A percentile compares a stretch with the other conserved stretches of the same genome.
Conservation (phyloP, 2,329 filamentous ascomycete genomes). For the Fusarium paranaense region DNA sequence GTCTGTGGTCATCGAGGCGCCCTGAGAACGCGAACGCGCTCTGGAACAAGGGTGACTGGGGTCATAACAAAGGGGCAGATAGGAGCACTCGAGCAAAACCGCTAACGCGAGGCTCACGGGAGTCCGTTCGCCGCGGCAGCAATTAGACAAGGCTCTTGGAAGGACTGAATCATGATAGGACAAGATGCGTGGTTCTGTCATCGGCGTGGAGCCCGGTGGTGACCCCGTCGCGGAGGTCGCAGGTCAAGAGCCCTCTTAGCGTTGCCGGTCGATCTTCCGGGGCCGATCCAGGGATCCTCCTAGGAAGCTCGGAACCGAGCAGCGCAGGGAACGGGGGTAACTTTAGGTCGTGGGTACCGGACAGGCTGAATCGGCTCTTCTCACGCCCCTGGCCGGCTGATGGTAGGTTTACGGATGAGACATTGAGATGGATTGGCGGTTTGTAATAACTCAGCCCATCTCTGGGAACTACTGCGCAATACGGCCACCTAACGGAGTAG, state of each 20-base stretch:
- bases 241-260: neutral
- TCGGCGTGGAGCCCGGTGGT: conserved; percentile 8
- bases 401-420: conserved; percentile 26
- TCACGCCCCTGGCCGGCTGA: conserved; percentile 8
- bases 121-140: conserved; percentile 14
- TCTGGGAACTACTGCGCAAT: neutral
- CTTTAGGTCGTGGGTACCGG: neutral
- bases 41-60: conserved; percentile 21
- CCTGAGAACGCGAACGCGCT: conserved; percentile 25
- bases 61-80: conserved; percentile 36
- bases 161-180: conserved; percentile 2
- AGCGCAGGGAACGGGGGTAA: conserved; percentile 4
- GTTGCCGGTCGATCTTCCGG: conserved; percentile 35
- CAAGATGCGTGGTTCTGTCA: neutral
- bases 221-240: conserved; percentile 4
- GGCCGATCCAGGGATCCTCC: conserved; percentile 31
- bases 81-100: neutral
- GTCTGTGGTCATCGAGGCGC: conserved; percentile 12
- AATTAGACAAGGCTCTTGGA: conserved; percentile 30
- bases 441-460: conserved; percentile 26
- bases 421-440: conserved; percentile 19
- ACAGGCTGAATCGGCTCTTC: neutral
- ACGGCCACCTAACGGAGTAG: neutral
- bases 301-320: conserved; percentile 28
- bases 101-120: conserved; percentile 26